These are phyloP conservation scores for Oenanthe javanica DNA, from an alignment of 140 eudicot species.

Conservation along the genomic window DNA sequence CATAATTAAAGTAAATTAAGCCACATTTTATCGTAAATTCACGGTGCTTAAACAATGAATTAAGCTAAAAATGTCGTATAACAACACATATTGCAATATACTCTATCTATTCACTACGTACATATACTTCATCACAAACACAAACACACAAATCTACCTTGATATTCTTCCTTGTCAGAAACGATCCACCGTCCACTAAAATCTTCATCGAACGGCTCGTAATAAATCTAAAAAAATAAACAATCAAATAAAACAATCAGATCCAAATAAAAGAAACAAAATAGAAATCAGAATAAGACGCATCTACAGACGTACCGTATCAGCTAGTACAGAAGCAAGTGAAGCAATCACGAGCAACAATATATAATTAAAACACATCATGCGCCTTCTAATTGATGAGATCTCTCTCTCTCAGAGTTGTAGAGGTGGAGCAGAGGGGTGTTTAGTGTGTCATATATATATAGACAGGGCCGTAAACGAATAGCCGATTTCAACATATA, in stretches of 20 bases:
- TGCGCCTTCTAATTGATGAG: conserved; percentile 6
- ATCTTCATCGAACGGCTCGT: conserved; percentile 67
- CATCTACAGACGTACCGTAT: conserved; percentile 24
- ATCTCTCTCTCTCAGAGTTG: background rate
- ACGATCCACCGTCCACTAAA: conserved; percentile 68
- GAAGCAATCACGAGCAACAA: conserved; percentile 39
- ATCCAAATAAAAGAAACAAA: conserved; percentile 12
- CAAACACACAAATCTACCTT: conserved; percentile 27
- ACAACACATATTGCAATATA: too few relatives aligned
- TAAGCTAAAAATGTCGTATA: too few relatives aligned
- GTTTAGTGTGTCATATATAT: background rate
- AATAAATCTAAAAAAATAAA: conserved; percentile 30
- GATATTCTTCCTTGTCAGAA: conserved; percentile 59
- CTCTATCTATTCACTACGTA: too few relatives aligned
- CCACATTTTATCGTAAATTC: background rate
- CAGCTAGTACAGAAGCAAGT: conserved; percentile 46
- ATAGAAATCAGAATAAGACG: conserved; percentile 8
- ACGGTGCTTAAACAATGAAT: too few relatives aligned
- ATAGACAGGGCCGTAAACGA: too few relatives aligned
- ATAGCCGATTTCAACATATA: too few relatives aligned
- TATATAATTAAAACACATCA: conserved; percentile 29
- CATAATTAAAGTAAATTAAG: background rate
- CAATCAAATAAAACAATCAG: background rate
- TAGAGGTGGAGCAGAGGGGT: background rate
- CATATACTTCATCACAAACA: too few relatives aligned